Percentiles rank a stretch among this genome's conserved stretches.
Conservation (phyloP, 495 filamentous ascomycete genomes). For the Talaromyces liani region DNA sequence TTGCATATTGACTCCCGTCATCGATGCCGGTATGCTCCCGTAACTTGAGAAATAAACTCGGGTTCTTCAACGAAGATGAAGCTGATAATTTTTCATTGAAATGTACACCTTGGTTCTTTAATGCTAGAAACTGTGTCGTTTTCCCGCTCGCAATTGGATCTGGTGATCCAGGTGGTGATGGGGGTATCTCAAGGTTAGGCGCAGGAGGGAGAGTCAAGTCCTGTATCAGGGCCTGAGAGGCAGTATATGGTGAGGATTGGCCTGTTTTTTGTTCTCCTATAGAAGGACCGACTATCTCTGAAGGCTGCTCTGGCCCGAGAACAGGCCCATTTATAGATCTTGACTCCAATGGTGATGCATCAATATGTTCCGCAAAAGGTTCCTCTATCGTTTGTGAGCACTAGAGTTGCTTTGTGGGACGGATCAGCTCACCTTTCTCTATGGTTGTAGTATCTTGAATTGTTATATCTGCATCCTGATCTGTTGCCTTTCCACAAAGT, state of each 20-base stretch:
- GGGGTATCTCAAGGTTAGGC: constrained; percentile 74
- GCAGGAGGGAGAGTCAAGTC: constrained; percentile 79
- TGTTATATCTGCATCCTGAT: not conserved
- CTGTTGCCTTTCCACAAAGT: constrained; percentile 8
- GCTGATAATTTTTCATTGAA: constrained; percentile 78
- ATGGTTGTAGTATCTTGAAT: not conserved
- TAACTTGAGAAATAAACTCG: constrained; percentile 69
- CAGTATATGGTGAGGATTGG: constrained; percentile 62
- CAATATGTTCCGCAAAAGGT: not conserved
- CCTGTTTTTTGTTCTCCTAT: constrained; percentile 14
- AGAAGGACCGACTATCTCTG: not conserved
- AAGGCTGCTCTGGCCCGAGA: constrained; percentile 34
- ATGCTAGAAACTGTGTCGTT: constrained; percentile 71
- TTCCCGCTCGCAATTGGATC: constrained; percentile 57
- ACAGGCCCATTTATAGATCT: constrained; percentile 28
- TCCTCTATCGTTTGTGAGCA: not conserved
- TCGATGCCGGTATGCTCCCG: constrained; percentile 72
- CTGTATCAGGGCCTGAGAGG: constrained; percentile 58
- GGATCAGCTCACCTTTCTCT: not conserved
- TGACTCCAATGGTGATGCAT: not conserved
- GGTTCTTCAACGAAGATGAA: constrained; percentile 70
- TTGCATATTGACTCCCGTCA: constrained; percentile 62
- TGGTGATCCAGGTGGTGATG: constrained; percentile 75
- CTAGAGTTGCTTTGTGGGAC: not conserved
- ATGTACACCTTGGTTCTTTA: constrained; percentile 82